Conservation (phyloP, 257 asterid species). For the Solanum gracilifrons region DNA sequence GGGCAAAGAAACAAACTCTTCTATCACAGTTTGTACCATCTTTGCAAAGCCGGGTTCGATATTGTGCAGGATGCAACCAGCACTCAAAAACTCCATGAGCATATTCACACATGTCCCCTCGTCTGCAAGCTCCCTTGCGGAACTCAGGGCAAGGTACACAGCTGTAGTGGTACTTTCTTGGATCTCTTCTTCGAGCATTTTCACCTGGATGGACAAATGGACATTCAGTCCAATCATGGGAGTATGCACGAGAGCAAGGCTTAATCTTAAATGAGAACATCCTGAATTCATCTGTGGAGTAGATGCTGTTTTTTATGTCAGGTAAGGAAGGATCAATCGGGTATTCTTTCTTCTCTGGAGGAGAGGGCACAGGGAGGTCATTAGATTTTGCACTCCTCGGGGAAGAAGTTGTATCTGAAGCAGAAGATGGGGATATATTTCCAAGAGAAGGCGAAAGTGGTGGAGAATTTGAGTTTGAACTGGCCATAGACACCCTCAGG, state of each 20-base stretch:
- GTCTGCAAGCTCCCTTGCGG: constrained; percentile 3
- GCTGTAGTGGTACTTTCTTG: constrained; percentile 4
- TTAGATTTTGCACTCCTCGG: constrained; percentile 17
- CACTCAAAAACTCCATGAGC: constrained; percentile 13
- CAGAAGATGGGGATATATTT: constrained; percentile 28
- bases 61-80: constrained; percentile 10
- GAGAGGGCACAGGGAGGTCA: constrained; percentile 14
- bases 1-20: constrained; percentile 13
- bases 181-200: constrained; percentile 13
- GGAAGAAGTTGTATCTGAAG: constrained; percentile 28
- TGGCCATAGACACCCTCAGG: constrained; percentile 14
- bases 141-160: constrained; percentile 5
- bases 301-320: constrained; percentile 71
- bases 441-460: constrained; percentile 48
- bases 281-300: constrained; percentile 32
- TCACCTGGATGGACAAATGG: constrained; percentile 11
- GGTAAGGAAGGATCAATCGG: constrained; percentile 78
- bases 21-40: not conserved
- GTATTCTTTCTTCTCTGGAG: constrained; percentile 59
- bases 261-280: constrained; percentile 5
- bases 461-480: constrained; percentile 28
- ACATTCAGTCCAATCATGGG: constrained; percentile 15
- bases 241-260: constrained; percentile 4
- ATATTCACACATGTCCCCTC: constrained; percentile 4
- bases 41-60: constrained; percentile 13